phyloP scores from a whole-genome alignment of 2,329 filamentous ascomycete species.

The Lachnellula willkommii region DNA sequence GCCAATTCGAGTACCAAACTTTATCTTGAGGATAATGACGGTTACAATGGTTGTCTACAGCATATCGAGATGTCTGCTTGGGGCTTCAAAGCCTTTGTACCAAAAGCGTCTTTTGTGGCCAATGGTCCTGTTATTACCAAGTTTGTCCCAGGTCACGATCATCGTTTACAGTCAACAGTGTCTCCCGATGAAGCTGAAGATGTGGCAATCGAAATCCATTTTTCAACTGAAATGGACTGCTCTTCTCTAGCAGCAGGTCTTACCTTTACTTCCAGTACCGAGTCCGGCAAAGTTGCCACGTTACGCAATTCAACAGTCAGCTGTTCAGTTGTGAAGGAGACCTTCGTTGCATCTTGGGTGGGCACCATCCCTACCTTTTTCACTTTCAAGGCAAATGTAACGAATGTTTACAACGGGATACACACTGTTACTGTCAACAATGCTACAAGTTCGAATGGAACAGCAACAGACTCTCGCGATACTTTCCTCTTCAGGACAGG shows the following conservation, averaged over 20 bases:
- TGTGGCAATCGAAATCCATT: conserved; percentile 49
- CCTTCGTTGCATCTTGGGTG: conserved; percentile 36
- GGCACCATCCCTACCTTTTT: conserved; percentile 51
- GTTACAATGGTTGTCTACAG: conserved; percentile 53
- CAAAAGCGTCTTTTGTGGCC: conserved; percentile 28
- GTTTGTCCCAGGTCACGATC: conserved; percentile 52
- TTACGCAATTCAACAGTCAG: conserved; percentile 40
- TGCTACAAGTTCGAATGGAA: conserved; percentile 30
- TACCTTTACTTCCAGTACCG: conserved; percentile 48
- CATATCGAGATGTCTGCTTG: conserved; percentile 47
- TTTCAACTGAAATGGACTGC: conserved; percentile 58
- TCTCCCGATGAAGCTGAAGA: conserved; percentile 34
- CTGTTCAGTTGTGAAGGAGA: conserved; percentile 38
- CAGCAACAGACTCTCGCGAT: conserved; percentile 37
- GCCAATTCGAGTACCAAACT: conserved; percentile 35
- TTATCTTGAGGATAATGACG: conserved; percentile 37
- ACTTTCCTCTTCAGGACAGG: conserved; percentile 59
- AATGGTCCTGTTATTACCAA: no score
- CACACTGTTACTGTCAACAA: conserved; percentile 54
- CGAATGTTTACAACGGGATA: conserved; percentile 54
- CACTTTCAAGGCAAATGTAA: conserved; percentile 47
- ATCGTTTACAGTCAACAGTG: conserved; percentile 46
- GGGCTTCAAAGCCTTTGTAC: conserved; percentile 54
- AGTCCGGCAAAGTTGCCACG: conserved; percentile 38
- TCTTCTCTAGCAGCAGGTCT: conserved; percentile 46